Percentiles rank a stretch among this genome's conserved stretches.
phyloP scores from a whole-genome alignment of 768 basidiomycete species.

The Lentinula guzmanii region DNA sequence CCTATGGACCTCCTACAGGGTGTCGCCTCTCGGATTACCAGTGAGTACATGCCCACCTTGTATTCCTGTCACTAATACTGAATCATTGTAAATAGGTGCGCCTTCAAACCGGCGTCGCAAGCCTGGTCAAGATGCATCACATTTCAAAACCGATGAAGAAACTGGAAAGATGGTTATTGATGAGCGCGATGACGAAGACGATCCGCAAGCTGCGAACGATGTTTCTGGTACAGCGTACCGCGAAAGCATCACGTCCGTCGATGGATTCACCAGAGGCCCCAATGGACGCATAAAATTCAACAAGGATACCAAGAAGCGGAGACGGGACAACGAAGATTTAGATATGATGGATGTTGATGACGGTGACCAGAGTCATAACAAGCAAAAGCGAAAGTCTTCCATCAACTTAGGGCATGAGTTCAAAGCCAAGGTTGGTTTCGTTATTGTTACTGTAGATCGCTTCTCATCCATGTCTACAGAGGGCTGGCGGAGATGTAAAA shows the following conservation, averaged over 20 bases:
- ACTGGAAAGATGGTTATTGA: constrained; percentile 77
- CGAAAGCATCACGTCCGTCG: constrained; percentile 76
- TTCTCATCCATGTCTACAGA: constrained; percentile 39
- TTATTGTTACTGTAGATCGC: constrained; percentile 1
- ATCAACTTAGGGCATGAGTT: constrained; percentile 76
- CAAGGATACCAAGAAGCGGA: constrained; percentile 92
- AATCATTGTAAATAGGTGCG: constrained; percentile 26
- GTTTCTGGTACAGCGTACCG: constrained; percentile 76
- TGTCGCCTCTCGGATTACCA: constrained; percentile 60
- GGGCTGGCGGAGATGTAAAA: constrained; percentile 92
- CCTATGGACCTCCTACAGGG: constrained; percentile 94
- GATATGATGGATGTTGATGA: constrained; percentile 66
- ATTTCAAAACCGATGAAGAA: constrained; percentile 84
- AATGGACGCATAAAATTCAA: constrained; percentile 90
- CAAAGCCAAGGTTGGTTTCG: constrained; percentile 78
- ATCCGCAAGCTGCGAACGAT: constrained; percentile 37
- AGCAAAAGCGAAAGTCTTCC: constrained; percentile 45
- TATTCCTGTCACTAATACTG: not conserved
- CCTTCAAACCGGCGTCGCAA: constrained; percentile 53
- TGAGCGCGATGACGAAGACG: constrained; percentile 45
- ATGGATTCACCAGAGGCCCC: constrained; percentile 83
- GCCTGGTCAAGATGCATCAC: constrained; percentile 80
- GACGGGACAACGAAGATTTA: constrained; percentile 59
- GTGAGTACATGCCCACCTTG: constrained; percentile 33
- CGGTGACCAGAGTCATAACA: constrained; percentile 40